Evolutionary conservation across 1,139 yeast species (phyloP).

Genomic region (Komagataea norvegica): DNA sequence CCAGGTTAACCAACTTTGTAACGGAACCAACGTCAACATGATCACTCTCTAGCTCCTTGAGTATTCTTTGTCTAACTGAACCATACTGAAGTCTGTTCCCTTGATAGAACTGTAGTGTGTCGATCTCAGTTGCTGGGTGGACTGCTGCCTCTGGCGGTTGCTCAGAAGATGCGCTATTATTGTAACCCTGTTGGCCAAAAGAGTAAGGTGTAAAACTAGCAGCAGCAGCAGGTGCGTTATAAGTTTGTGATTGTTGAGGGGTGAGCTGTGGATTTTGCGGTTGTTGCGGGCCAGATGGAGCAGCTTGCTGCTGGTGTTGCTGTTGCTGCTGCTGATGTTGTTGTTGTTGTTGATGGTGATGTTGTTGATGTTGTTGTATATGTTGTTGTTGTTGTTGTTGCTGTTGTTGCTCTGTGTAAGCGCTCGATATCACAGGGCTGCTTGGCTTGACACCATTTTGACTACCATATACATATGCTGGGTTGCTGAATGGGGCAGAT

Average conservation of each 20-base stretch:
- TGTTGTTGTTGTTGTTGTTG: slow-evolving; percentile 2
- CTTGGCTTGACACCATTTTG: slow-evolving; percentile 3
- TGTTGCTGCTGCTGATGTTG: slow-evolving; percentile 5
- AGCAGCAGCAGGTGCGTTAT: neutral
- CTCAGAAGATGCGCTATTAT: slow-evolving; percentile 3
- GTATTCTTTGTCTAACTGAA: slow-evolving; percentile 12
- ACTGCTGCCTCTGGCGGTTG: slow-evolving; percentile 5
- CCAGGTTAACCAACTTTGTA: slow-evolving; percentile 16
- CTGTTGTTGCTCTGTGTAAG: slow-evolving; percentile 1
- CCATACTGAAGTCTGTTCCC: slow-evolving; percentile 22
- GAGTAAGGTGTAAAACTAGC: neutral
- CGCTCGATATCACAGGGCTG: slow-evolving; percentile 3
- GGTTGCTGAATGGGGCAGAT: slow-evolving; percentile 1
- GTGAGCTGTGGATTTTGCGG: neutral
- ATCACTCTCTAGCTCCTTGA: slow-evolving; percentile 18
- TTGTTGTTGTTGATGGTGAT: slow-evolving; percentile 1
- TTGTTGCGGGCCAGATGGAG: neutral
- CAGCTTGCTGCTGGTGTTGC: slow-evolving; percentile 2
- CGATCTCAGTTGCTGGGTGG: slow-evolving; percentile 7
- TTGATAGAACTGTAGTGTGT: slow-evolving; percentile 13
- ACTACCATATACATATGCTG: slow-evolving; percentile 6
- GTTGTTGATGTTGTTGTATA: neutral
- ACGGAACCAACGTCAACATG: slow-evolving; percentile 11
- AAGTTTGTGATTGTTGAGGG: neutral
- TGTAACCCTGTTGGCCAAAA: neutral